phyloP scores from a whole-genome alignment of 2,329 filamentous ascomycete genomes.

The Polytolypa hystricis region DNA sequence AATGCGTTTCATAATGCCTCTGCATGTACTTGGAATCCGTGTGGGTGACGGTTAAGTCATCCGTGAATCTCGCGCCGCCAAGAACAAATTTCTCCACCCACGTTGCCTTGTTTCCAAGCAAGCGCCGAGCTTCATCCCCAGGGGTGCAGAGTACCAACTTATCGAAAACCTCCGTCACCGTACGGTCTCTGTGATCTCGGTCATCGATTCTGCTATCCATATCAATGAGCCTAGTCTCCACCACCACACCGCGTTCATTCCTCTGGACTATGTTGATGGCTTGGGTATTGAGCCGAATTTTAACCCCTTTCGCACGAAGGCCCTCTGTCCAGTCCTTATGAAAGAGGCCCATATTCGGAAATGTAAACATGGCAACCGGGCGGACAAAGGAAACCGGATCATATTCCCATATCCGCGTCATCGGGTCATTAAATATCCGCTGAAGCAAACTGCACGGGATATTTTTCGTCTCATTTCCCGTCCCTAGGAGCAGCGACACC shows the following conservation, averaged over 20 bases:
- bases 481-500: conserved; percentile 62
- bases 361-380: conserved; percentile 47
- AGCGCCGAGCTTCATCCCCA: conserved; percentile 44
- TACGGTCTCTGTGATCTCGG: conserved; percentile 28
- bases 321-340: conserved; percentile 46
- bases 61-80: conserved; percentile 55
- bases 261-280: conserved; percentile 40
- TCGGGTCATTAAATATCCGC: conserved; percentile 47
- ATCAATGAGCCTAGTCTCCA: conserved; percentile 22
- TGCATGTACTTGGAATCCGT: conserved; percentile 48
- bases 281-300: conserved; percentile 45
- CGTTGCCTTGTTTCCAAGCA: conserved; percentile 41
- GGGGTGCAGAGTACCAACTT: conserved; percentile 48
- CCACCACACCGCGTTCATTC: conserved; percentile 40
- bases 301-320: conserved; percentile 42
- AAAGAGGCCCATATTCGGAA: conserved; percentile 48
- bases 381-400: conserved; percentile 43
- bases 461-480: conserved; percentile 62
- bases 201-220: conserved; percentile 7
- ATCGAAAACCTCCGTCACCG: conserved; percentile 43
- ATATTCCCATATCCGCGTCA: conserved; percentile 51
- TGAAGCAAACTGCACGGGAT: conserved; percentile 59
- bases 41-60: conserved; percentile 53
- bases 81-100: conserved; percentile 57
- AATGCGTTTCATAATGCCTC: conserved; percentile 46